Conservation (phyloP, 2,329 filamentous ascomycete genomes). For the Metarhizium guizhouense region DNA sequence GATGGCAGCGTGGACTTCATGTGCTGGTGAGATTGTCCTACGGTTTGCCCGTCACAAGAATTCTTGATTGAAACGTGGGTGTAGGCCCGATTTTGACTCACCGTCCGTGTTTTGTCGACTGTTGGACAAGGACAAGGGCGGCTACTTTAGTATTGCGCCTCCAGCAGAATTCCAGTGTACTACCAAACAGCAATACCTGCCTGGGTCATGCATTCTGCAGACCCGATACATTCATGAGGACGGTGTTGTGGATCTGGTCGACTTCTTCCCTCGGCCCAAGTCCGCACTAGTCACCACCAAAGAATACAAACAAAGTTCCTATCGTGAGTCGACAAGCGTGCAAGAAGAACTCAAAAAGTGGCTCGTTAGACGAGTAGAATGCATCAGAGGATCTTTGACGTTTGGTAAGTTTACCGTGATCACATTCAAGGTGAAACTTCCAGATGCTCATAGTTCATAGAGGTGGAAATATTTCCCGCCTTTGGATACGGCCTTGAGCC, state of each 20-base stretch:
- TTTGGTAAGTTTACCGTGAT: constrained; percentile 32
- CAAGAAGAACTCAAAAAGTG: constrained; percentile 59
- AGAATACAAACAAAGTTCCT: constrained; percentile 39
- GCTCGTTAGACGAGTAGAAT: constrained; percentile 64
- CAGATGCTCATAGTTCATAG: constrained; percentile 17
- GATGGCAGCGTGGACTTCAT: constrained; percentile 68
- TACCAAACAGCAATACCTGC: constrained; percentile 70
- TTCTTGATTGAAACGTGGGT: not conserved
- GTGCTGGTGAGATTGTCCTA: constrained; percentile 50
- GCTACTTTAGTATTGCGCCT: constrained; percentile 61
- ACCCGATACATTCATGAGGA: constrained; percentile 71
- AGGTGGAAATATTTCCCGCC: constrained; percentile 63
- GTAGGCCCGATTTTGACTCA: constrained; percentile 69
- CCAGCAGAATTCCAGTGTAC: constrained; percentile 44
- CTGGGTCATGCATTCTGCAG: constrained; percentile 65
- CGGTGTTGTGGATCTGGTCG: constrained; percentile 62
- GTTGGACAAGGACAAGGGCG: constrained; percentile 65
- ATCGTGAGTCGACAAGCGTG: constrained; percentile 42
- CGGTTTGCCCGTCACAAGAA: not conserved
- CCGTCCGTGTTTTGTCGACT: constrained; percentile 67
- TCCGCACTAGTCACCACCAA: constrained; percentile 43
- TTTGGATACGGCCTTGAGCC: constrained; percentile 60
- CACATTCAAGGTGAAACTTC: not conserved
- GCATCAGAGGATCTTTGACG: constrained; percentile 57
- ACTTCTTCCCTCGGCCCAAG: constrained; percentile 67